Base-by-base conservation (phyloP, 2,329 filamentous ascomycete genomes). In the Dichotomopilus funicola region DNA sequence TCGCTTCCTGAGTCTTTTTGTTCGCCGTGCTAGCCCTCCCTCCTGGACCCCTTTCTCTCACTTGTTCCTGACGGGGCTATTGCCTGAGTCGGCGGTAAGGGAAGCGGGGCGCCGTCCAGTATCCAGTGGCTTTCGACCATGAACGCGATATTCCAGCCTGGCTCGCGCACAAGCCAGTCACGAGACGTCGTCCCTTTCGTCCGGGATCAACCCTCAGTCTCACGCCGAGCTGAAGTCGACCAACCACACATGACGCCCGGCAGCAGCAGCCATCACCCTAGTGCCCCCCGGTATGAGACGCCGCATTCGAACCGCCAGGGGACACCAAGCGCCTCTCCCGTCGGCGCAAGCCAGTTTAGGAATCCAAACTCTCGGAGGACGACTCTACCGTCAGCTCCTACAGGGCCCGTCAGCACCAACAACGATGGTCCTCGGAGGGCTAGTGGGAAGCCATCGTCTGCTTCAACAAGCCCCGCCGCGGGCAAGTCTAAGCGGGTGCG, bases 401-500 rank as follows among this genome's bases (percentile, higher is more conserved):
- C 46, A 12, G 33, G n/a, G 34, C 40, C 40, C 48, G 52, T 46
- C 27, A 49, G 40, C 44, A 38, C 9, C 51, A 54, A 40, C 40
- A 40, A 27, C 46, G 45, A 35, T 11, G 55, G 47, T 34, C 19
- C 6, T n/a, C 11, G 33, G 19, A 35, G 52, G 42, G 56, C 31
- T 19, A 31, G 48, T 3, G 51, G 50, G 31, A 57, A 54, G 54
- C 40, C 57, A 27, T 27, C 19, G 46, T 55, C 53, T 7, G 43
- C 49, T 9, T 49, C 58, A 13, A 35, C 56, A 33, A 46, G 46
- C 10, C 43, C 62, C 33, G 61, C 59, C 12, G 61, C 65, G 6
- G 66, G 67, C 60, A 92, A 91, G 70, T 85, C 89, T n/a, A 92
- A 87, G 72, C 80, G 91, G 61, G 90, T 95, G 13, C 84, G 92